Evolutionary conservation across 2,329 filamentous ascomycete species (phyloP), one percentile per base, ranked within the genome.

Genomic region (Aspergillus tubingensis): DNA sequence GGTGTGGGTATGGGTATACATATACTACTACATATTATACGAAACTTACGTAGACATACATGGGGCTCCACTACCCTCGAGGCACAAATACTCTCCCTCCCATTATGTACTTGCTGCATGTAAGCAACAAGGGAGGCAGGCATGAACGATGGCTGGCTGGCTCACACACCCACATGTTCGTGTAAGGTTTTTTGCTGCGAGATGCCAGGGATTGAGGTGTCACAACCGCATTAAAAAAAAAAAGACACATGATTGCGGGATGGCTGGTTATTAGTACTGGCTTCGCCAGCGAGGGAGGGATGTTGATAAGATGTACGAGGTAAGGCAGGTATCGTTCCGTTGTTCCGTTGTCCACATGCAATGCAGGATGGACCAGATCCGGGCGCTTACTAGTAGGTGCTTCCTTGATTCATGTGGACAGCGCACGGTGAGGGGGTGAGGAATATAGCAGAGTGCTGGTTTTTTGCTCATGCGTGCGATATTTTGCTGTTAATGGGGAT

Each of bases 131-230:
- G 19, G 49, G 50, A 32, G 50, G 17, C 7, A 32, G 50, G 11
- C 8, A 21, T 13, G 13, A 7, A 21, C 5, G 5, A 11, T 36
- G 32, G 41, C 23, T 23, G 11, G 57, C 30, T 47, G 23, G 52
- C 10, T 32, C 43, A 47, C 44, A 38, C 44, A 38, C 49, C 58
- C 51, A 60, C 51, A 58, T 57, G 27, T 50, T 51, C 25, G 54
- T 60, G 41, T 52, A 61, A 62, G 44, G 17, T 38, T 39, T 53
- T 15, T 15, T 52, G 30, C 21, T 52, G 49, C 43, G 30, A 15
- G 30, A 10, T 25, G 19, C 48, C 25, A 44, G 41, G 41, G 41
- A 44, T 23, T 44, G 19, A 13, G 17, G 41, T 44, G 41, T 23
- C 19, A 44, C 41, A 44, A 44, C 41, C 41, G 41, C 1, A n/a